These are phyloP conservation scores for Podospora appendiculata DNA, from an alignment of 495 filamentous ascomycete species.

Conservation along the genomic window DNA sequence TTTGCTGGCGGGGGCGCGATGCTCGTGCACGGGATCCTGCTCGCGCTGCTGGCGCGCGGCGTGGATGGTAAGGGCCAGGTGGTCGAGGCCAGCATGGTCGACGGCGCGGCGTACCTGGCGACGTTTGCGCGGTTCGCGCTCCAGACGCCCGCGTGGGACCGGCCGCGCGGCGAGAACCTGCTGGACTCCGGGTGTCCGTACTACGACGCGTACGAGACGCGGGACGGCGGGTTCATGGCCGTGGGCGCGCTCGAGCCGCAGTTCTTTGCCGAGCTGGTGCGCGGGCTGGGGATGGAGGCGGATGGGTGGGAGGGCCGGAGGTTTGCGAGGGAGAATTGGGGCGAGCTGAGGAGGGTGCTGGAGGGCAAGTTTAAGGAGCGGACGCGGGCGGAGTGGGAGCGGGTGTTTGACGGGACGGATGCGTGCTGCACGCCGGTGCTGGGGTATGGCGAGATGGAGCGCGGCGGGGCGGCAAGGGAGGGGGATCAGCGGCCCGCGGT, in stretches of 20 bases:
- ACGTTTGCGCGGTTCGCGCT: constrained; percentile 61
- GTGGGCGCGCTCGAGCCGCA: constrained; percentile 83
- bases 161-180: constrained; percentile 63
- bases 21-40: constrained; percentile 62
- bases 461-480: constrained; percentile 35
- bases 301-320: constrained; percentile 45
- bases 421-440: constrained; percentile 87
- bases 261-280: constrained; percentile 65
- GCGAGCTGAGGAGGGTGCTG: constrained; percentile 52
- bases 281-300: constrained; percentile 51
- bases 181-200: constrained; percentile 80
- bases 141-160: constrained; percentile 51
- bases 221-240: constrained; percentile 77
- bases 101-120: constrained; percentile 71
- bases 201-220: constrained; percentile 83
- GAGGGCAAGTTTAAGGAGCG: constrained; percentile 59
- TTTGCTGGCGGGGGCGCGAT: constrained; percentile 87
- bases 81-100: constrained; percentile 95
- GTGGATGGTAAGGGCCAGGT: constrained; percentile 69
- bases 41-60: constrained; percentile 48
- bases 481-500: constrained; percentile 75
- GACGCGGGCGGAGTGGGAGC: constrained; percentile 76
- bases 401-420: constrained; percentile 78
- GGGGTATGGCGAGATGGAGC: constrained; percentile 61
- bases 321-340: constrained; percentile 57